phyloP scores from a whole-genome alignment of 352 stramenopile species.

The Globisporangium cystogenes region DNA sequence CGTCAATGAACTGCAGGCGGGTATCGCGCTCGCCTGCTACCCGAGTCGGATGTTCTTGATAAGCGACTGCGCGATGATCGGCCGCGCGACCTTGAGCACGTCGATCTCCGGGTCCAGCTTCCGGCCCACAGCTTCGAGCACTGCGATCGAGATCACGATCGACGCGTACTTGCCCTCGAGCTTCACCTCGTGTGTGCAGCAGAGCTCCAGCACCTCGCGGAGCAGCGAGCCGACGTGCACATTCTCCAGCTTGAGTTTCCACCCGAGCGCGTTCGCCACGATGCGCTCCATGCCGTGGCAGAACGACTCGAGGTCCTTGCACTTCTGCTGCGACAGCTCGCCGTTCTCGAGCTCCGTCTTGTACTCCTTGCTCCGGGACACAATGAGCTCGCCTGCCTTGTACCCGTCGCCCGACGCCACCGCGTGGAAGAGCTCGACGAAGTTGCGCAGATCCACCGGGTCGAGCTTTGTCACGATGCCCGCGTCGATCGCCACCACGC shows the following conservation, averaged over 20 bases:
- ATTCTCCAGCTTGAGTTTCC: conserved; percentile 59
- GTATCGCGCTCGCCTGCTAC: conserved; percentile 4
- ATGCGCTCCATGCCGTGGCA: conserved; percentile 68
- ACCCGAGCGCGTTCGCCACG: conserved; percentile 56
- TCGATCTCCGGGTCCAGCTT: conserved; percentile 90
- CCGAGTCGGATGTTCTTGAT: conserved; percentile 58
- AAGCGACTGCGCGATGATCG: conserved; percentile 91
- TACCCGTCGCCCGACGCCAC: conserved; percentile 78
- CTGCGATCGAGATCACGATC: conserved; percentile 92
- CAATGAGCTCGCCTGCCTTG: conserved; percentile 72
- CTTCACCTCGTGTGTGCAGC: conserved; percentile 90
- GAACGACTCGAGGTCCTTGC: conserved; percentile 69
- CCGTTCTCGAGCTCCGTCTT: conserved; percentile 19
- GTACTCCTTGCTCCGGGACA: conserved; percentile 49
- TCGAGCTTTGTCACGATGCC: conserved; percentile 84
- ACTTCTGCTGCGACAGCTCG: conserved; percentile 35
- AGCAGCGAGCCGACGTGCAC: conserved; percentile 73
- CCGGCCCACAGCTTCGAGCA: conserved; percentile 90
- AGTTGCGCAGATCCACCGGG: conserved; percentile 69
- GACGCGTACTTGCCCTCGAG: conserved; percentile 93
- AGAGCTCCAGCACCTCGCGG: conserved; percentile 85
- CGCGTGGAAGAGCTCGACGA: conserved; percentile 84
- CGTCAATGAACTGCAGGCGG: background rate
- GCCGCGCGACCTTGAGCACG: conserved; percentile 84
- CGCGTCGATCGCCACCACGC: conserved; percentile 76